These are phyloP conservation scores for Lophiotrema nucula DNA, from an alignment of 495 filamentous ascomycete genomes.

Conservation along the genomic window DNA sequence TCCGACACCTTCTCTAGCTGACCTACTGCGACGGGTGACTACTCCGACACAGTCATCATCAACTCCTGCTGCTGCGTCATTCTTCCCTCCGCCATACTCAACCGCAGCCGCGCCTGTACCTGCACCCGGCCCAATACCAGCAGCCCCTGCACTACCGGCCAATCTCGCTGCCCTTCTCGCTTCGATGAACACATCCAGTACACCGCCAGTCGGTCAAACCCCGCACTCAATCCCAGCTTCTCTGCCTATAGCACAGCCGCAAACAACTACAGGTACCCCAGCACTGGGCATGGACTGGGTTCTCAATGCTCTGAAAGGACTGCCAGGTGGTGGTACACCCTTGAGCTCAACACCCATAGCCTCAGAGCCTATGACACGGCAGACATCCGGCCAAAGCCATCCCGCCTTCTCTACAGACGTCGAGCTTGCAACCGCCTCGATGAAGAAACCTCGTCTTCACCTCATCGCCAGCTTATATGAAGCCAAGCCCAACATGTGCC, in stretches of 20 bases:
- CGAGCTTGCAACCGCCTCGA: conserved; percentile 66
- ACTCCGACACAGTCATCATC: too few species aligned
- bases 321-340: neutral
- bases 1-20: conserved; percentile 38
- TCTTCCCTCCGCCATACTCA: too few species aligned
- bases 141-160: too few species aligned
- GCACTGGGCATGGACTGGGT: conserved; percentile 36
- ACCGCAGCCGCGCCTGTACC: too few species aligned
- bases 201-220: too few species aligned
- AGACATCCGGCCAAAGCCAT: conserved; percentile 30
- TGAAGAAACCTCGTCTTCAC: conserved; percentile 78
- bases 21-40: too few species aligned
- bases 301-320: conserved; percentile 20
- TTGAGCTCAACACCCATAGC: neutral
- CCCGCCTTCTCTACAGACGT: conserved; percentile 56
- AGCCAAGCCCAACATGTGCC: conserved; percentile 76
- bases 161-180: too few species aligned
- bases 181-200: too few species aligned
- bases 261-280: conserved; percentile 42
- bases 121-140: too few species aligned
- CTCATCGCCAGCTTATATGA: conserved; percentile 74
- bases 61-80: too few species aligned
- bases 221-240: neutral
- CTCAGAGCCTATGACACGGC: conserved; percentile 20
- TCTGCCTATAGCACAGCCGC: conserved; percentile 33